Evolutionary conservation across 768 basidiomycete genomes (phyloP), one percentile per base, ranked within the genome.

Genomic region (Auriscalpium microsporum): DNA sequence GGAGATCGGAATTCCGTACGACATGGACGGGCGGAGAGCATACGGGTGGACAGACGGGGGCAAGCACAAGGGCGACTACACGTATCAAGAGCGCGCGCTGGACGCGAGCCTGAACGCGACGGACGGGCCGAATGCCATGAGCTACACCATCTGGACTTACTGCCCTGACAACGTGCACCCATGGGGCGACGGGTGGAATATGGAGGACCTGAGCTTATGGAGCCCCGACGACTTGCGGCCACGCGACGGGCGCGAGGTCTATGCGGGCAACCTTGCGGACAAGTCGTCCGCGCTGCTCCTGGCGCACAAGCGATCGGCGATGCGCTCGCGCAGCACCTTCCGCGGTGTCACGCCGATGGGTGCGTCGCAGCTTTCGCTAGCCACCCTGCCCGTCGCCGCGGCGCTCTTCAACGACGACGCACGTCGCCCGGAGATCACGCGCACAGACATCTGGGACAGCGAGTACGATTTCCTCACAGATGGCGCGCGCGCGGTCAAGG

Each of bases 171-270:
- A 84, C 64, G 76, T 75, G 23, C 91, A 97, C 65, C 73, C 80
- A 65, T 96, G 90, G 90, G 93, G 95, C 13, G 95, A 99, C 70
- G 85, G 85, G 1, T 99, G 94, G 95, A 94, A 97, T 68, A 81
- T 90, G 71, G 95, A 99, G 72, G 95, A 98, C 71, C 68, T 98
- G 56, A 92, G 89, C 60, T 58, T 98, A 13, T 97, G 90, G 90
- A 86, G 85, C 62, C 61, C 69, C 4, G 90, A 93, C 60, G 94
- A 97, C 66, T 58, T 83, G 57, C 66, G 65, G 56, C 60, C 52
- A 52, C 61, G 57, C 34, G 60, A 63, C 21, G 62, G 64, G 61
- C 40, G 57, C 59, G 57, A 57, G 40, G 60, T 63, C 50, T 67
- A 68, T 54, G 51, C 59, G 55, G 67, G 62, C 60, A 62, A 61